Evolutionary conservation across 768 basidiomycete genomes (phyloP), one percentile per base, ranked within the genome.

Genomic region (Agrocybe pediades): DNA sequence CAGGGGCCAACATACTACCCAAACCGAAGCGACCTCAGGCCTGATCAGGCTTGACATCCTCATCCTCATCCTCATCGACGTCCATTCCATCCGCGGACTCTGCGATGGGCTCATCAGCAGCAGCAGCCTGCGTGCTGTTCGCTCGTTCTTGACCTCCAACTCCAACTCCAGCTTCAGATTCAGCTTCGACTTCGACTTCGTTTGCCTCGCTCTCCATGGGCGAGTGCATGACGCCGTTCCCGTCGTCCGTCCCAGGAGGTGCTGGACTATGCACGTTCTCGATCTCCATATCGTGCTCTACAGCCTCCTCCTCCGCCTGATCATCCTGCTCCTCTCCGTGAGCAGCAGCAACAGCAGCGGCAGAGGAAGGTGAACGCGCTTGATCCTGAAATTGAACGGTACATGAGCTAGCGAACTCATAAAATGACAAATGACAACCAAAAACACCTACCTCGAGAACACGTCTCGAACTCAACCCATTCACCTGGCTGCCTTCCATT

Each of bases 161-260:
- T n/a, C n/a, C 33, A 36, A 15, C n/a, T 7, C 29, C 15, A 13
- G 33, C n/a, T n/a, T 13, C 11, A 15, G 33, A n/a, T 36, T 13
- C 33, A 4, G 33, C 24, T 16, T 23, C 42, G 1, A 29, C 27
- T 25, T 40, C 36, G 15, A 39, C 48, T 4, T 51, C 49, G 11
- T 30, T 49, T 17, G 27, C 16, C 23, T 47, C 53, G 13, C 27
- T 26, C 9, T 55, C 54, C 15, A 36, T 49, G 1, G 54, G 54
- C 4, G 54, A 55, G 29, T 55, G 54, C 24, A 49, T 42, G 16
- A 51, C 49, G 7, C 55, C 44, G n/a, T 20, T 48, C 9, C 49
- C 54, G 41, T 45, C 55, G 9, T 46, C 42, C 11, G 51, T 20
- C 3, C 51, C 43, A 30, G 42, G 51, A 33, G 42, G 23, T 23